Evolutionary conservation across 352 stramenopile species (phyloP), one percentile per base, ranked within the genome.

Genomic region (Blastocystis sp.): DNA sequence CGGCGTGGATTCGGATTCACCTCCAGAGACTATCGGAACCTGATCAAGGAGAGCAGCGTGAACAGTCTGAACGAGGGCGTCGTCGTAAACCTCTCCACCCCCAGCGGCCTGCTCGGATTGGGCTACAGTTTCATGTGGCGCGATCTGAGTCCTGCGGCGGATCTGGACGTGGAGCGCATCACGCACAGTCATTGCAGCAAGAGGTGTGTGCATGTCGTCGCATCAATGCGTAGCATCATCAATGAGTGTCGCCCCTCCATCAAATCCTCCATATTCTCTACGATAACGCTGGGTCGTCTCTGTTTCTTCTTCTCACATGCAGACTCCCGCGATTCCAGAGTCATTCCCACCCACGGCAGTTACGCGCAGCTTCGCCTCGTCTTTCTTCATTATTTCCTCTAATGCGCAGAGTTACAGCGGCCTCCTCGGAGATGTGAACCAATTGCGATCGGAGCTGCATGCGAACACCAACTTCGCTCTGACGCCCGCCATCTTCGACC

Each of bases 41-140:
- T 69, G 19, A 26, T 85, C 35, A 85, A 85, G 26, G 74, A 85
- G 26, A 85, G 74, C 33, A 85, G 74, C n/a, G 74, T 85, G 50
- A 85, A 63, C 41, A 37, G 41, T 33, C 31, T 85, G 21, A 50
- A 33, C 37, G 74, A 85, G 13, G 74, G 74, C 16, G 12, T 85
- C 10, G 66, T 26, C 10, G 3, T 41, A 6, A n/a, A 31, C 16
- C 33, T 85, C 35, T 16, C 19, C 2, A 35, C 31, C 19, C 74
- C 74, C 29, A 16, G n/a, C 29, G 31, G 31, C 13, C 50, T 35
- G 4, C 59, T 69, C 33, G n/a, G n/a, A 3, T 29, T 85, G 3
- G 74, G 50, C 35, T 85, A 67, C 41, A 85, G 74, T n/a, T 45
- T 85, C 37, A 69, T 59, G n/a, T 85, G 74, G 74, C 50, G 74